Base-by-base conservation (phyloP, 129 eudicot genomes). In the Arctium lappa region DNA sequence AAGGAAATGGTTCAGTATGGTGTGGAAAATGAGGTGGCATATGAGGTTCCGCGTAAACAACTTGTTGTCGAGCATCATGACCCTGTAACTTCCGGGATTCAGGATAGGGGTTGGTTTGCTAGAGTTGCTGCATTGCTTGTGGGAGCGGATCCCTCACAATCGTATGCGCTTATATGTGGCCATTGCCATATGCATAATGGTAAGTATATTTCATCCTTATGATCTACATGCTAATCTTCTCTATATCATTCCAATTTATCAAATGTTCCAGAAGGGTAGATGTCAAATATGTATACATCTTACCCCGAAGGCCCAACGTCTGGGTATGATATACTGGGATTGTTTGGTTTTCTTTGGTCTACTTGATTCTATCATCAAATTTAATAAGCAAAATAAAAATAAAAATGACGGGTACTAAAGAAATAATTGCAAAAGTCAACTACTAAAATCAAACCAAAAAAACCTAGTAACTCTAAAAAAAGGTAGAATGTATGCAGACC, bases 181-280 rank as follows among this genome's bases (percentile, higher is more conserved):
- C 91, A 89, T 86, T 95, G 99, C 75, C 95, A 89, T 89, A 91
- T 95, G 94, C 99, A 95, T 89, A 95, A 95, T 75, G 99, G 99
- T 95, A 76, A 88, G 90, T 81, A 3, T 27, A 66, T 18, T 22
- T 66, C 13, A 27, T 2, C 32, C 71, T 6, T 22, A 8, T 12
- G 6, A 7, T 60, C 27, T 60, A n/a, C 27, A 60, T 60, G 68
- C 9, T 16, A 5, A 56, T 56, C 2, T 50, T 50, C 5, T 50
- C 1, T 12, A 0, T 15, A 16, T 50, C 63, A 3, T 50, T 53
- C 7, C 27, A 16, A 4, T 53, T 53, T 15, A 53, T 53, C 7
- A 3, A 0, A 44, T 44, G 15, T 44, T 1, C 53, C 53, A 2
- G 3, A 42, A 42, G 48, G 48, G 48, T 42, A 1, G 48, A 42